Percentiles rank a stretch among this genome's conserved stretches.
Conservation (phyloP, 768 basidiomycete genomes). For the Lactifluus subvellereus region DNA sequence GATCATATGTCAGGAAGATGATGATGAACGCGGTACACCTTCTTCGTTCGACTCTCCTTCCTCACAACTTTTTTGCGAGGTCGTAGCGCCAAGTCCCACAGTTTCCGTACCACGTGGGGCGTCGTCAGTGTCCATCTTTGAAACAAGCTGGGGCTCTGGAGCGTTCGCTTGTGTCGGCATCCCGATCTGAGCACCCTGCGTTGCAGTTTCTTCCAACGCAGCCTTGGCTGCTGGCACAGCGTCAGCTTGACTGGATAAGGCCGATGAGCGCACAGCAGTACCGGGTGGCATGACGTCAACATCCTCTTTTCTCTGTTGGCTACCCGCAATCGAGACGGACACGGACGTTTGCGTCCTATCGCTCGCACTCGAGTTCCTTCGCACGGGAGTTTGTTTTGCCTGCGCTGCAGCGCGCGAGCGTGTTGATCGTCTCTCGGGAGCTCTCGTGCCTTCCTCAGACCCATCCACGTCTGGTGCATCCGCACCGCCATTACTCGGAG, state of each 20-base stretch:
- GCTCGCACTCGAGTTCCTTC: slow-evolving; percentile 25
- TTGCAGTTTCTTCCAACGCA: background rate
- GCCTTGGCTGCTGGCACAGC: background rate
- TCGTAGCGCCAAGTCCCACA: background rate
- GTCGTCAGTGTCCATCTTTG: slow-evolving; percentile 7
- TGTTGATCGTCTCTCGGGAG: slow-evolving; percentile 24
- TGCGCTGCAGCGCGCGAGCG: slow-evolving; percentile 24
- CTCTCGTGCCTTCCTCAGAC: slow-evolving; percentile 17
- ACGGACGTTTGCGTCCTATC: slow-evolving; percentile 25
- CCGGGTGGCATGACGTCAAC: background rate
- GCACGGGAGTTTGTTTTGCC: slow-evolving; percentile 5
- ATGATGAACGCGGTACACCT: slow-evolving; percentile 5
- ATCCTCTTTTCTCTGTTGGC: slow-evolving; percentile 20
- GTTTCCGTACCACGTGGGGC: background rate
- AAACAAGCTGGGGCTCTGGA: background rate
- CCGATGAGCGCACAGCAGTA: background rate
- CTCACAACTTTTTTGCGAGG: slow-evolving; percentile 2
- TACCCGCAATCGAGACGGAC: slow-evolving; percentile 23
- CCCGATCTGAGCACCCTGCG: background rate
- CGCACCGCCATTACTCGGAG: slow-evolving; percentile 18
- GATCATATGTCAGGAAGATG: slow-evolving; percentile 1
- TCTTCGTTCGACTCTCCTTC: slow-evolving; percentile 19
- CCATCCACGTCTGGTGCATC: slow-evolving; percentile 18
- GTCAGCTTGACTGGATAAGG: slow-evolving; percentile 13
- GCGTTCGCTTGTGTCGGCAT: background rate